These are phyloP conservation scores for Fusarium falciforme DNA, from an alignment of 2,329 filamentous ascomycete species.

Conservation along the genomic window DNA sequence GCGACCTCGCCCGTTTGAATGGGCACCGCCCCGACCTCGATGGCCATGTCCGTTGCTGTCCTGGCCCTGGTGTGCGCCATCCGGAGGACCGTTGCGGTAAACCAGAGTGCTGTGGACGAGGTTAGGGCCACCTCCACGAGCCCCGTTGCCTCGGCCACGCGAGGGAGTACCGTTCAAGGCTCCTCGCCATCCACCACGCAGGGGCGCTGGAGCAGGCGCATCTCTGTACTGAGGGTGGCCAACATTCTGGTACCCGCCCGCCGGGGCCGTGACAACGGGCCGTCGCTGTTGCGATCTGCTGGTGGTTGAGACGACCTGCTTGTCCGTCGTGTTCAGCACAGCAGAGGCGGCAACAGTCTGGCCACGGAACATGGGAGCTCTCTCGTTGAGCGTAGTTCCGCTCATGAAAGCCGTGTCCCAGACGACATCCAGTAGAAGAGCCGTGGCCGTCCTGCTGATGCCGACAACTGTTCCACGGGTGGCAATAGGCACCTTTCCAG, in stretches of 20 bases:
- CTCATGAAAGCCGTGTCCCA: slow-evolving; percentile 98
- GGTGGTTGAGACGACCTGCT: slow-evolving; percentile 80
- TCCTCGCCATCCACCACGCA: slow-evolving; percentile 69
- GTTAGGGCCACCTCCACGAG: slow-evolving; percentile 53
- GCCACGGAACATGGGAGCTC: slow-evolving; percentile 92
- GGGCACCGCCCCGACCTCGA: slow-evolving; percentile 39
- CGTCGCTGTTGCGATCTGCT: slow-evolving; percentile 63
- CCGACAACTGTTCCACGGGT: slow-evolving; percentile 94
- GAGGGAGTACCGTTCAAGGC: slow-evolving; percentile 62
- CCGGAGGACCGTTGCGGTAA: slow-evolving; percentile 57
- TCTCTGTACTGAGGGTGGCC: slow-evolving; percentile 73
- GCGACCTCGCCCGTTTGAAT: slow-evolving; percentile 44
- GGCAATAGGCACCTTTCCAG: slow-evolving; percentile 94
- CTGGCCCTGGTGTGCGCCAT: slow-evolving; percentile 44
- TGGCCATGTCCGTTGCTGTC: slow-evolving; percentile 14
- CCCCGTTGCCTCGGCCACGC: slow-evolving; percentile 53
- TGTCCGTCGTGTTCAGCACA: slow-evolving; percentile 87
- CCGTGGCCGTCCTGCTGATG: slow-evolving; percentile 87
- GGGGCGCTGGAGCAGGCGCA: slow-evolving; percentile 64
- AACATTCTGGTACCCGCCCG: slow-evolving; percentile 62
- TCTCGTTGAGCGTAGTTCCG: slow-evolving; percentile 88
- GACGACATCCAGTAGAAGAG: slow-evolving; percentile 86
- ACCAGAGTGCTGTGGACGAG: slow-evolving; percentile 65
- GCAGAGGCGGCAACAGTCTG: slow-evolving; percentile 90
- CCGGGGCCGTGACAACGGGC: slow-evolving; percentile 60